Base-by-base conservation (phyloP, 352 stramenopile genomes). In the Blastocystis hominis region DNA sequence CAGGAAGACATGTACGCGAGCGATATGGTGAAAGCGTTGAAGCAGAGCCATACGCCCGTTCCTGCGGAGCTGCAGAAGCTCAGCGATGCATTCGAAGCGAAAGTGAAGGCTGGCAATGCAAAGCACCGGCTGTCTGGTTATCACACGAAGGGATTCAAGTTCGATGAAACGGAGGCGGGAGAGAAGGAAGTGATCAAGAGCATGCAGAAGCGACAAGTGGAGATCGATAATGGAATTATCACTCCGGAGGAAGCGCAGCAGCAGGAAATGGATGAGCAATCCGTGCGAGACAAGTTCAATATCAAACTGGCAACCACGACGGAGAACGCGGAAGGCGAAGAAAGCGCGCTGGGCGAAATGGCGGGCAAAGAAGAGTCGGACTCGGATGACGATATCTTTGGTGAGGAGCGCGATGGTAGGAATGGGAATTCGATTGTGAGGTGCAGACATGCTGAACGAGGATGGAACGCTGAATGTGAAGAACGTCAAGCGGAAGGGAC, bases 111-210 rank as follows among this genome's bases (percentile, higher is more conserved):
- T 30, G 97, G 97, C 24, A 94, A 98, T 91, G 96, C 96, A 13
- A 93, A 93, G 55, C 98, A 95, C 89, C 95, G 97, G 56, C 93
- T 93, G 30, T 97, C 93, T 81, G 97, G 97, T 0, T 99, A 98
- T 89, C 95, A 96, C 89, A 96, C 95, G 61, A 98, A 97, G 87
- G 97, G 97, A 3, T 98, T 97, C 90, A 98, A 94, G 1, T 99
- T 99, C 88, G 96, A 98, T 86, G 95, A 96, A 42, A 97, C 90
- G 17, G 97, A 99, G 89, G 93, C 97, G 79, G 98, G 93, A 66
- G 96, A 98, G 90, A 92, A 94, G 10, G 96, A 98, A 89, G 93
- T 95, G 59, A 91, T 94, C 40, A 94, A 94, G 54, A 92, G 96
- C 88, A 89, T 97, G 56, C 94, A 98, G 88, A 93, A 91, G 50